phyloP scores from a whole-genome alignment of 441 rosid genomes.

The Adansonia gregorii region DNA sequence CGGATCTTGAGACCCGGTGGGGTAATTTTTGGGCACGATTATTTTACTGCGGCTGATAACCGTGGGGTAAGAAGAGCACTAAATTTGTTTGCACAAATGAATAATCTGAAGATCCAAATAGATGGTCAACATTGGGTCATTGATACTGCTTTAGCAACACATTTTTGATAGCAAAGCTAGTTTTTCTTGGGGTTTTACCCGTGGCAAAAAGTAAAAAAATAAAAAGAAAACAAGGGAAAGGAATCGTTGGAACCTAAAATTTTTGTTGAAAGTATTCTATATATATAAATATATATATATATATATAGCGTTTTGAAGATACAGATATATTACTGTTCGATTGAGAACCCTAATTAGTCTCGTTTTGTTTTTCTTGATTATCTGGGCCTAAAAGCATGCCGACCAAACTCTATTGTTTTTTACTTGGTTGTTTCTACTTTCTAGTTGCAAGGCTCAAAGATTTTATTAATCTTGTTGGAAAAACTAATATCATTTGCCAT shows the following conservation, averaged over 20 bases:
- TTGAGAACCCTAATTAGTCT: background rate
- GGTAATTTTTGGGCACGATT: slow-evolving; percentile 63
- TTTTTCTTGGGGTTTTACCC: background rate
- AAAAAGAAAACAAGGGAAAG: no score
- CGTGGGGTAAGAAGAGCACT: slow-evolving; percentile 72
- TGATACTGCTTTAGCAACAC: slow-evolving; percentile 33
- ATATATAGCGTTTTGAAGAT: no score
- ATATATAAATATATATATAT: background rate
- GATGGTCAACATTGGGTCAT: slow-evolving; percentile 79
- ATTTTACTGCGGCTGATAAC: slow-evolving; percentile 60
- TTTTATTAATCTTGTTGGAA: background rate
- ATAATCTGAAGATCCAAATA: slow-evolving; percentile 49
- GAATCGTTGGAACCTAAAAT: background rate
- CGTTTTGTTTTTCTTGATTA: background rate
- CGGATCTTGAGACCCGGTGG: slow-evolving; percentile 11
- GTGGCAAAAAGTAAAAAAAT: no score
- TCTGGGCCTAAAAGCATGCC: background rate
- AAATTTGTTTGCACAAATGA: slow-evolving; percentile 56
- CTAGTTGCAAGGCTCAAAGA: background rate
- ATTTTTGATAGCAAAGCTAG: background rate
- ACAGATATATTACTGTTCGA: background rate
- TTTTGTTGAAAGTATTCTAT: background rate
- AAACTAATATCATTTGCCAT: background rate
- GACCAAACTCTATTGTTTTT: background rate
- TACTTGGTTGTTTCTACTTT: background rate